Evolutionary conservation across 352 stramenopile species (phyloP).

Genomic region (Elongisporangium anandrum): DNA sequence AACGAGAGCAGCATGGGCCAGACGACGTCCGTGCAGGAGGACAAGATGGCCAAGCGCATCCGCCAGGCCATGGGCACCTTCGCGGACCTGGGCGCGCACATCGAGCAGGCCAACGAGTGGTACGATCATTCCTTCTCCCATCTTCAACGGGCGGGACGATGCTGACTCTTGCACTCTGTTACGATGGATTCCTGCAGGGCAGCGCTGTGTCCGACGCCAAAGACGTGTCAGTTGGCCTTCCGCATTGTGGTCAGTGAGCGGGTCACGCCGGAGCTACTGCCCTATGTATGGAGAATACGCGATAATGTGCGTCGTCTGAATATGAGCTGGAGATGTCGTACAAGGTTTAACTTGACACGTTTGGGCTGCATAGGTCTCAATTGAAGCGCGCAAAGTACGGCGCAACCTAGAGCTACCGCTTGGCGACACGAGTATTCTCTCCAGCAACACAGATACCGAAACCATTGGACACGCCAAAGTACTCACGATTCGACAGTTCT

Average conservation of each 20-base stretch:
- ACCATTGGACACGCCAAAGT: conserved; percentile 65
- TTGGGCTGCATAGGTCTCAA: conserved; percentile 18
- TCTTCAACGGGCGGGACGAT: conserved; percentile 10
- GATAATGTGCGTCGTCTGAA: conserved; percentile 38
- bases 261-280: conserved; percentile 54
- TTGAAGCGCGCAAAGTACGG: conserved; percentile 74
- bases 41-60: conserved; percentile 73
- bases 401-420: conserved; percentile 34
- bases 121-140: conserved; percentile 14
- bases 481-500: conserved; percentile 69
- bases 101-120: conserved; percentile 79
- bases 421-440: conserved; percentile 8
- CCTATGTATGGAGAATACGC: conserved; percentile 66
- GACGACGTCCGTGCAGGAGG: conserved; percentile 58
- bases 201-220: conserved; percentile 60
- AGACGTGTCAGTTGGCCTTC: conserved; percentile 73
- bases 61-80: conserved; percentile 65
- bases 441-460: conserved; percentile 19
- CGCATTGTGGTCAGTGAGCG: conserved; percentile 65
- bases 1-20: conserved; percentile 49
- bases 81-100: conserved; percentile 62
- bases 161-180: background rate
- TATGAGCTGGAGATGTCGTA: background rate
- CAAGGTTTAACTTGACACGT: background rate
- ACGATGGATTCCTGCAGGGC: conserved; percentile 25